A percentile compares a stretch with the other conserved stretches of the same genome.
Conservation (phyloP, 2,329 filamentous ascomycete genomes). For the Microdochium paspali region DNA sequence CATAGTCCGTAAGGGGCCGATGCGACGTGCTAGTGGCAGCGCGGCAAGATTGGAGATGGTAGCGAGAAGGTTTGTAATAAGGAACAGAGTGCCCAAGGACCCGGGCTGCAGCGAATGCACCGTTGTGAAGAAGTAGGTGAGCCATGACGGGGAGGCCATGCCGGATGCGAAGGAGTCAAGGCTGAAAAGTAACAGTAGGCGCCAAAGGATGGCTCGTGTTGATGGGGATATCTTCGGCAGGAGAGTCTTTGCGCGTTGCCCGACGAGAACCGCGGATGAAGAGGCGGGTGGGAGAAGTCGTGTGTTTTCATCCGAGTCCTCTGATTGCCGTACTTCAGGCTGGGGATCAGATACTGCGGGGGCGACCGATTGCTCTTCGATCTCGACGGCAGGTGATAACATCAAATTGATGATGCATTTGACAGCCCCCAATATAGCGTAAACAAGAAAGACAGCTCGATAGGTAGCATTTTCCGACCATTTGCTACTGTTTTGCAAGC, state of each 20-base stretch:
- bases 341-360: conserved; percentile 13
- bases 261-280: too few species aligned
- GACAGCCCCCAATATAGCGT: conserved; percentile 41
- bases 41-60: conserved; percentile 8
- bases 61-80: conserved; percentile 11
- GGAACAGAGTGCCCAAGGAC: conserved; percentile 11
- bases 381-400: conserved; percentile 37
- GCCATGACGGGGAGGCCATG: conserved; percentile 10
- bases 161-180: conserved; percentile 48
- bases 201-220: conserved; percentile 37
- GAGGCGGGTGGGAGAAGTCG: not conserved
- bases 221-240: conserved; percentile 43
- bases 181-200: conserved; percentile 49
- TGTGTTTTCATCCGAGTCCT: not conserved
- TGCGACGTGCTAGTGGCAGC: conserved; percentile 7
- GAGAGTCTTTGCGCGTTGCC: conserved; percentile 13
- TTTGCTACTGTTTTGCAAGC: conserved; percentile 22
- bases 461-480: not conserved
- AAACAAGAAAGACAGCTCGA: conserved; percentile 39
- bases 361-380: conserved; percentile 10
- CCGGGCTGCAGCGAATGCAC: conserved; percentile 9
- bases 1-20: conserved; percentile 14
- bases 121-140: conserved; percentile 12
- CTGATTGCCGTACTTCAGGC: conserved; percentile 3
- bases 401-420: conserved; percentile 41